Base-by-base conservation (phyloP, 2,329 filamentous ascomycete genomes). In the Xylogone sp. region DNA sequence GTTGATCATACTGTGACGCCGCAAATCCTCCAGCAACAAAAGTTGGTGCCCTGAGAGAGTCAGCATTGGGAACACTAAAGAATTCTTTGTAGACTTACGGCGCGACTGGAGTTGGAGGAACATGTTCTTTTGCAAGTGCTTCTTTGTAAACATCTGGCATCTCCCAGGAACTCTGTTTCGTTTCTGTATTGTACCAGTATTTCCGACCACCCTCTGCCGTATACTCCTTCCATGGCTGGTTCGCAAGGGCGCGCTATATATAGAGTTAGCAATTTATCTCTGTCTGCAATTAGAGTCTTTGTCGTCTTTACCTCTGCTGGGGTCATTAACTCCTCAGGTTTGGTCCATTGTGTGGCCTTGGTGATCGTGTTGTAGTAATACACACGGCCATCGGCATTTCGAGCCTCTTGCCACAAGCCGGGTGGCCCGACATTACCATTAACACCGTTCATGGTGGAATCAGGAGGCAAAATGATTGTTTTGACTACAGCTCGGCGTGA, bases 151-250 rank as follows among this genome's bases (percentile, higher is more conserved):
- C 83, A 50, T 90, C 88, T 51, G 94, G 94, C 80, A 96, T 92
- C 64, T 92, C 87, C 94, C 94, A 99, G 27, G 88, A 90, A 68
- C 91, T 97, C 73, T 91, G 82, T 71, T 93, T 92, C 43, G 89
- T 92, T 70, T 95, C 87, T 29, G 86, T 88, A 69, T 99, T 94
- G 70, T 92, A 93, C 88, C 91, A 99, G 72, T 99, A 99, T 67
- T 93, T 90, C 62, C 86, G 84, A 45, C 93, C 94, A 57, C 90
- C 88, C 56, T 91, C 84, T 20, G 89, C 86, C 21, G 87, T 90
- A 65, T 96, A 94, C 70, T 96, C 90, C 65, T 93, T 94, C 91
- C 92, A 99, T 57, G 89, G 88, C 61, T 94, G 88, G 62, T 86
- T 86, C 47, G 87, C 79, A 45, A 95, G 78, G 50, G 89, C 89